Conservation (phyloP, 2,329 filamentous ascomycete species). For the Trichoderma gracile region DNA sequence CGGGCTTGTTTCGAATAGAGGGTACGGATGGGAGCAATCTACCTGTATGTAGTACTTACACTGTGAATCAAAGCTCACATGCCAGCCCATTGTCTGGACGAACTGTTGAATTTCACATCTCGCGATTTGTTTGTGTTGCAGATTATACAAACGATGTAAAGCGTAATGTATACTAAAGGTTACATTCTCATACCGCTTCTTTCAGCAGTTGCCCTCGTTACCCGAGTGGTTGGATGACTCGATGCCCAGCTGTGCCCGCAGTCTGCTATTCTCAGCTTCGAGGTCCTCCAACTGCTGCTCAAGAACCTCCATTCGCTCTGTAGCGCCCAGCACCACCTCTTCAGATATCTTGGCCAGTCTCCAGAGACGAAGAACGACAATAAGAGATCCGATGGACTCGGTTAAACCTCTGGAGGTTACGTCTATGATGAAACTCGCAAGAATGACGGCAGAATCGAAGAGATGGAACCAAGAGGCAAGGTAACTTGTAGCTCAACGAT, state of each 20-base stretch:
- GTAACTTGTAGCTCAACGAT: conserved; percentile 45
- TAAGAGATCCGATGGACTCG: conserved; percentile 65
- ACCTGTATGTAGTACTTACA: conserved; percentile 9
- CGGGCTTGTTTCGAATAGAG: conserved; percentile 19
- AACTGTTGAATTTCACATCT: neutral
- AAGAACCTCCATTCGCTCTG: conserved; percentile 62
- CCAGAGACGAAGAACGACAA: conserved; percentile 67
- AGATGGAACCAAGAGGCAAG: conserved; percentile 61
- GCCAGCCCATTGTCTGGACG: conserved; percentile 6
- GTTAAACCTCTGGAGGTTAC: conserved; percentile 59
- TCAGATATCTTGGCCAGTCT: conserved; percentile 71
- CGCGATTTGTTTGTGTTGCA: neutral
- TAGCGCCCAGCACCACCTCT: conserved; percentile 63
- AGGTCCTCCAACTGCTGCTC: conserved; percentile 54
- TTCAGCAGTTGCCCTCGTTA: conserved; percentile 23
- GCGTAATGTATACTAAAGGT: neutral
- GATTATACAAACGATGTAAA: neutral
- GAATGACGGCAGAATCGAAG: conserved; percentile 64
- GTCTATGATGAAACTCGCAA: conserved; percentile 63
- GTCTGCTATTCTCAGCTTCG: conserved; percentile 47
- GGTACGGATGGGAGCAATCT: conserved; percentile 26
- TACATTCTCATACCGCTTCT: no score
- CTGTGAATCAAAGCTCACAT: conserved; percentile 10
- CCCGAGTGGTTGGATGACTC: conserved; percentile 28
- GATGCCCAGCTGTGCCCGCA: conserved; percentile 30